These are phyloP conservation scores for Trichoderma sp. DNA, from an alignment of 2,329 filamentous ascomycete genomes.

Conservation along the genomic window DNA sequence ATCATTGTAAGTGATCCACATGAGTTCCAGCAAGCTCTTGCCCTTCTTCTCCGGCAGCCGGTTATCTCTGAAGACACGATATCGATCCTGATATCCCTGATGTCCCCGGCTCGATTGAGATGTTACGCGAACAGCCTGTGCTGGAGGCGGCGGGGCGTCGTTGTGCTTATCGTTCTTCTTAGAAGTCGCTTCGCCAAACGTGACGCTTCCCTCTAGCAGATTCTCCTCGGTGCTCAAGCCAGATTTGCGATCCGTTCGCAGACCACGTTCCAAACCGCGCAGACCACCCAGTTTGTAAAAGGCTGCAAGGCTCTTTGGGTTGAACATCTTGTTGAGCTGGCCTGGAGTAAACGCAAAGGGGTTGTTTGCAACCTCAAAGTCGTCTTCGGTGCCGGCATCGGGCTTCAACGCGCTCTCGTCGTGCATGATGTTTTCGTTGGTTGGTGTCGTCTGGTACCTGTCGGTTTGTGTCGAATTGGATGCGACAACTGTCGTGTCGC, in stretches of 20 bases:
- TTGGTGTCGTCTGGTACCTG: conserved; percentile 37
- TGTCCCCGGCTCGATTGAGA: neutral
- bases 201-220: conserved; percentile 59
- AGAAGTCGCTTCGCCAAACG: conserved; percentile 66
- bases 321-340: conserved; percentile 80
- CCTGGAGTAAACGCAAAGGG: conserved; percentile 83
- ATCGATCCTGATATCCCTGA: conserved; percentile 50
- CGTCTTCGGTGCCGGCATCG: conserved; percentile 70
- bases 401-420: conserved; percentile 69
- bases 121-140: neutral
- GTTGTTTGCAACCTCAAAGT: conserved; percentile 74
- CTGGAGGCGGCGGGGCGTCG: conserved; percentile 27
- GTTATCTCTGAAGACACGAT: conserved; percentile 70
- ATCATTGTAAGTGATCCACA: conserved; percentile 83
- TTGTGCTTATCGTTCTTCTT: conserved; percentile 35
- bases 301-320: conserved; percentile 80
- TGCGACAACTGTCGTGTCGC: conserved; percentile 57
- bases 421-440: conserved; percentile 56
- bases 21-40: conserved; percentile 67
- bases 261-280: conserved; percentile 71
- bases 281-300: conserved; percentile 80
- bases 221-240: conserved; percentile 77
- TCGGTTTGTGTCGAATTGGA: conserved; percentile 44
- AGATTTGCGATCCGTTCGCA: conserved; percentile 67
- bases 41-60: conserved; percentile 70